phyloP scores from a whole-genome alignment of 345 rosid genomes.

The Salix koriyanagi region DNA sequence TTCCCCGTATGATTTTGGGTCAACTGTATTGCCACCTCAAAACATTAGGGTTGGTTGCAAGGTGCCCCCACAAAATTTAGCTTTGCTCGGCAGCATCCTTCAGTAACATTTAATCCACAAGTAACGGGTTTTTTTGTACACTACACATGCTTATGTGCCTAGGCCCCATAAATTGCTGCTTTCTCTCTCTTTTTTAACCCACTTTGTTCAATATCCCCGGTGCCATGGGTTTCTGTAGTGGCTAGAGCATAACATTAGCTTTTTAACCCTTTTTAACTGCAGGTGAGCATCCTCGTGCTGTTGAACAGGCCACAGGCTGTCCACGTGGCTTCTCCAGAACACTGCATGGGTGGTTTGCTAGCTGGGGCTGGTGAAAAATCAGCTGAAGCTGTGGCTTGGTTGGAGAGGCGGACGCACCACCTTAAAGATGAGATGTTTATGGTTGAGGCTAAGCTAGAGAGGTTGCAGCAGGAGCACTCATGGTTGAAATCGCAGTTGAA shows the following conservation, averaged over 20 bases:
- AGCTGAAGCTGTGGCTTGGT: constrained; percentile 51
- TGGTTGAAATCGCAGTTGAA: constrained; percentile 53
- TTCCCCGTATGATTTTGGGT: neutral
- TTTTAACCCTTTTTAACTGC: constrained; percentile 9
- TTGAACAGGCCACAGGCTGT: constrained; percentile 56
- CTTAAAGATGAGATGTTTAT: constrained; percentile 70
- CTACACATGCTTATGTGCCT: neutral
- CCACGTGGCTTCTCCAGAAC: constrained; percentile 33
- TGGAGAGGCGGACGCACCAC: constrained; percentile 69
- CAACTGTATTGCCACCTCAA: too few species aligned
- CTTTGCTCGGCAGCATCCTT: neutral
- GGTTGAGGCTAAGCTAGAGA: constrained; percentile 70
- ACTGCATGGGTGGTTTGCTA: constrained; percentile 28
- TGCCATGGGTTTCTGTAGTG: neutral
- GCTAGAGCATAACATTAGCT: neutral
- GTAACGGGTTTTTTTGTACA: too few species aligned
- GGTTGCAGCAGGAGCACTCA: constrained; percentile 57
- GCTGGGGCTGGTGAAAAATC: constrained; percentile 27
- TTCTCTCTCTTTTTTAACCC: too few species aligned
- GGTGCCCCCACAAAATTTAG: neutral
- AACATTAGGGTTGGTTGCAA: neutral
- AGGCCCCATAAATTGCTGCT: neutral
- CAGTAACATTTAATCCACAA: too few species aligned
- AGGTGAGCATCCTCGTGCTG: constrained; percentile 75
- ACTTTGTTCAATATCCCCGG: too few species aligned